Percentiles rank a stretch among this genome's conserved stretches.
These are phyloP conservation scores for Dichotomopilus funicola DNA, from an alignment of 2,329 filamentous ascomycete genomes.

Conservation along the genomic window DNA sequence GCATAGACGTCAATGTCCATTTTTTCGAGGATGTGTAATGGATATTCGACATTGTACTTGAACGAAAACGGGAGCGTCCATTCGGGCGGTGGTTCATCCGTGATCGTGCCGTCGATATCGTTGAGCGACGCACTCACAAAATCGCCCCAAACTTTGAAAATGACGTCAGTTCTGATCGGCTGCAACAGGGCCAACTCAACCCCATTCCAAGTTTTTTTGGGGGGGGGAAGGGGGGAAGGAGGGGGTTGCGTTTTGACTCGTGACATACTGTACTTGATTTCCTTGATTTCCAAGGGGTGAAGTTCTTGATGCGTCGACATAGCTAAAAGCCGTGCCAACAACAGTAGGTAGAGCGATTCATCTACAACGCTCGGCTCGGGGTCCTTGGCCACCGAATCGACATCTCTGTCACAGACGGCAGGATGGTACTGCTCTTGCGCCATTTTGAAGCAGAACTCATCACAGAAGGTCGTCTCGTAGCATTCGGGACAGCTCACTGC, in stretches of 20 bases:
- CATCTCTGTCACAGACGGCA: conserved; percentile 58
- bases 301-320: conserved; percentile 54
- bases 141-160: conserved; percentile 51
- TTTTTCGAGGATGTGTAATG: conserved; percentile 72
- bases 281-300: conserved; percentile 57
- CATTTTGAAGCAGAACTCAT: conserved; percentile 49
- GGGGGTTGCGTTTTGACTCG: too few species aligned
- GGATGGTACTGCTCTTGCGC: conserved; percentile 58
- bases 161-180: neutral
- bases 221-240: neutral
- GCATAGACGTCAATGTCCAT: conserved; percentile 76
- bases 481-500: conserved; percentile 55
- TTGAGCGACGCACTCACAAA: conserved; percentile 50
- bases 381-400: conserved; percentile 60
- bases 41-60: conserved; percentile 64
- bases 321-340: conserved; percentile 57
- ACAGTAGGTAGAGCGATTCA: conserved; percentile 55
- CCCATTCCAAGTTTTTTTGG: neutral
- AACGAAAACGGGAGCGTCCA: conserved; percentile 75
- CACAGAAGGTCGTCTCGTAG: conserved; percentile 61
- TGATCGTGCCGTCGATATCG: conserved; percentile 47
- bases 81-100: conserved; percentile 49
- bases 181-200: neutral
- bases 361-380: conserved; percentile 53
- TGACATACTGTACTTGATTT: conserved; percentile 50